Evolutionary conservation across 2,329 filamentous ascomycete species (phyloP).

Genomic region (Diplodia mutila): DNA sequence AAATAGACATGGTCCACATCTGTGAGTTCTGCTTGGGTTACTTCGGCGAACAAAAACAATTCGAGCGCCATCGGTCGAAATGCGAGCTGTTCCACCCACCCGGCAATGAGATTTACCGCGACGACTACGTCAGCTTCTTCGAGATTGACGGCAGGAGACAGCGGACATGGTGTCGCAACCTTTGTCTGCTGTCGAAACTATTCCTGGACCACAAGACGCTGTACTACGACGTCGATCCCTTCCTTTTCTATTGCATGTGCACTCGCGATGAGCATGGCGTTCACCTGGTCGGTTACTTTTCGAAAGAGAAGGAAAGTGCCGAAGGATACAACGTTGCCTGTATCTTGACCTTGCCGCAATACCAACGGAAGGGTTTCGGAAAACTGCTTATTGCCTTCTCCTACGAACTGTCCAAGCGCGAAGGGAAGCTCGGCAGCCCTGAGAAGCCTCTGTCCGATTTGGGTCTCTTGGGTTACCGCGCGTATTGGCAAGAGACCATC

Average conservation of each 20-base stretch:
- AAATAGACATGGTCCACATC: conserved; percentile 89
- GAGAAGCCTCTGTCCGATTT: conserved; percentile 96
- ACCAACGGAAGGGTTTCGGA: conserved; percentile 92
- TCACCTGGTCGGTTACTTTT: conserved; percentile 99
- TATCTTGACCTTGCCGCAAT: conserved; percentile 94
- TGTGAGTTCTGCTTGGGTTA: conserved; percentile 97
- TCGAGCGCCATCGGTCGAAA: conserved; percentile 83
- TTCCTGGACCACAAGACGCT: conserved; percentile 98
- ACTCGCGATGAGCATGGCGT: conserved; percentile 85
- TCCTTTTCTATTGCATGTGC: conserved; percentile 98
- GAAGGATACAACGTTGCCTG: conserved; percentile 98
- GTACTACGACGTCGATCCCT: conserved; percentile 99
- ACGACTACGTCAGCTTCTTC: conserved; percentile 92
- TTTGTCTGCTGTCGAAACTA: conserved; percentile 92
- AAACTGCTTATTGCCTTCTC: conserved; percentile 94
- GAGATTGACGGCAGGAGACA: conserved; percentile 96
- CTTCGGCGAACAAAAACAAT: conserved; percentile 80
- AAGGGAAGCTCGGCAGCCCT: conserved; percentile 91
- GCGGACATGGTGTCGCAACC: conserved; percentile 93
- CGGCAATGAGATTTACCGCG: conserved; percentile 97
- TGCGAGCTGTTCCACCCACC: conserved; percentile 91
- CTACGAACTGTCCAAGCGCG: conserved; percentile 93
- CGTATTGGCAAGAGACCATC: conserved; percentile 97
- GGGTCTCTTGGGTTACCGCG: conserved; percentile 88
- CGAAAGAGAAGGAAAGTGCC: conserved; percentile 95